Conservation (phyloP, 1,284 basidiomycete species). For the Fomitiporia mediterranea region DNA sequence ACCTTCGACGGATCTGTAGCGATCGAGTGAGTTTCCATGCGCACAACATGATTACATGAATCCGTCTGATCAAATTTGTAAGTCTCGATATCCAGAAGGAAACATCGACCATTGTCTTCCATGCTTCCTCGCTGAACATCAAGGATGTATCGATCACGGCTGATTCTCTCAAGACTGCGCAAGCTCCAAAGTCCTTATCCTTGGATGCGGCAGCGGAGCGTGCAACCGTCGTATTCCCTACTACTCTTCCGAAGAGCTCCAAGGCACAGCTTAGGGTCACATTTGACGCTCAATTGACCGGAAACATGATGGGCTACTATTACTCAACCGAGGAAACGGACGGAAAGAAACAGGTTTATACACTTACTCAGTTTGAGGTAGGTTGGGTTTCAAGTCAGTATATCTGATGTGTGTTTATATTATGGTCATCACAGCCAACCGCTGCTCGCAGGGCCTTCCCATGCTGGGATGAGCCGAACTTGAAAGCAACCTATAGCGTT, state of each 20-base stretch:
- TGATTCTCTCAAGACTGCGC: conserved; percentile 50
- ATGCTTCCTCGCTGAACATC: conserved; percentile 68
- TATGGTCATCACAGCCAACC: conserved; percentile 64
- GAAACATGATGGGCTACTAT: conserved; percentile 74
- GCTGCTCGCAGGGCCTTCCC: conserved; percentile 81
- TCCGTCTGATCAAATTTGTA: conserved; percentile 12
- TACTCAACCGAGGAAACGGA: conserved; percentile 51
- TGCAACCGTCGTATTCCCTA: conserved; percentile 52
- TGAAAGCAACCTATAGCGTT: conserved; percentile 86
- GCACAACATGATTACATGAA: neutral
- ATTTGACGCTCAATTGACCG: conserved; percentile 62
- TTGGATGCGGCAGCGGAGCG: conserved; percentile 65
- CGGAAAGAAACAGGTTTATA: conserved; percentile 61
- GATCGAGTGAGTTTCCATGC: conserved; percentile 48
- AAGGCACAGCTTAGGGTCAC: conserved; percentile 58
- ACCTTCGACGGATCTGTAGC: conserved; percentile 77
- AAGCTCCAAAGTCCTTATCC: conserved; percentile 43
- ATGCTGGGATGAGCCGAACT: conserved; percentile 90
- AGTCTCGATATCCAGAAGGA: conserved; percentile 70
- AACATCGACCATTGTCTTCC: conserved; percentile 66
- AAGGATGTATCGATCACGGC: conserved; percentile 62
- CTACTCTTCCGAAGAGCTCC: conserved; percentile 54
- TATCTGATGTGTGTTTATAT: conserved; percentile 14
- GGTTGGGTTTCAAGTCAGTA: conserved; percentile 15
- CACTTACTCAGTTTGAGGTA: conserved; percentile 81